These are phyloP conservation scores for Saccharomyces cerevisiae DNA, from an alignment of 805 yeast genomes.

Conservation along the genomic window DNA sequence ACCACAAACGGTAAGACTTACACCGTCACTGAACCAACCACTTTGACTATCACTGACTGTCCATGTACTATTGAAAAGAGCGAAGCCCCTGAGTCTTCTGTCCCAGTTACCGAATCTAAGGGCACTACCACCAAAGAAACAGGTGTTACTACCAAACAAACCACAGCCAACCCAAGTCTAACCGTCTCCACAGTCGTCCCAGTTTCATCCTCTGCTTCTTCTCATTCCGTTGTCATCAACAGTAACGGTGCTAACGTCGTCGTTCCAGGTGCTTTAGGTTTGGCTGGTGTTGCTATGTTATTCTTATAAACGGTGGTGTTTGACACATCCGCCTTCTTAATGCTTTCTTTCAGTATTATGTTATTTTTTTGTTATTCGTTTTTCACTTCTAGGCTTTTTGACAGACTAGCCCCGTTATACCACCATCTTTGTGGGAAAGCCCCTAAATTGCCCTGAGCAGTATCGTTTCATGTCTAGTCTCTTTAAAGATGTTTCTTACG, in stretches of 20 bases:
- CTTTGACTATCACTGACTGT: slow-evolving; percentile 72
- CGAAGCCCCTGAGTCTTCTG: slow-evolving; percentile 8
- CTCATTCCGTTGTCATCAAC: not conserved
- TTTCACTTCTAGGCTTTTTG: not conserved
- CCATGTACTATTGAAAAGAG: slow-evolving; percentile 56
- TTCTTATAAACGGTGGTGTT: slow-evolving; percentile 13
- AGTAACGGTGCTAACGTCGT: slow-evolving; percentile 10
- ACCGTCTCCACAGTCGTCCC: slow-evolving; percentile 4
- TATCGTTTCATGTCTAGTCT: not conserved
- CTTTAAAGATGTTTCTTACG: not conserved
- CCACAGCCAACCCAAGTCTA: slow-evolving; percentile 7
- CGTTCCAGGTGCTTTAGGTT: slow-evolving; percentile 10
- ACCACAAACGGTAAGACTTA: slow-evolving; percentile 12
- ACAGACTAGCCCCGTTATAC: too few relatives aligned
- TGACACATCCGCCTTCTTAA: not conserved
- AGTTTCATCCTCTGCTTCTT: slow-evolving; percentile 4
- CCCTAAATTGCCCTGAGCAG: too few relatives aligned
- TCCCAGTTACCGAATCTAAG: not conserved
- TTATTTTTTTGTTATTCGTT: not conserved
- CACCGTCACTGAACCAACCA: slow-evolving; percentile 3
- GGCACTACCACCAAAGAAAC: slow-evolving; percentile 8
- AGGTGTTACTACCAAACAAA: not conserved
- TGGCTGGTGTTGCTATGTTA: slow-evolving; percentile 6
- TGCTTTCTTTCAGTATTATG: not conserved
- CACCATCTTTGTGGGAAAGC: not conserved